Evolutionary conservation across 345 rosid species (phyloP).

Genomic region (Hibiscus syriacus): DNA sequence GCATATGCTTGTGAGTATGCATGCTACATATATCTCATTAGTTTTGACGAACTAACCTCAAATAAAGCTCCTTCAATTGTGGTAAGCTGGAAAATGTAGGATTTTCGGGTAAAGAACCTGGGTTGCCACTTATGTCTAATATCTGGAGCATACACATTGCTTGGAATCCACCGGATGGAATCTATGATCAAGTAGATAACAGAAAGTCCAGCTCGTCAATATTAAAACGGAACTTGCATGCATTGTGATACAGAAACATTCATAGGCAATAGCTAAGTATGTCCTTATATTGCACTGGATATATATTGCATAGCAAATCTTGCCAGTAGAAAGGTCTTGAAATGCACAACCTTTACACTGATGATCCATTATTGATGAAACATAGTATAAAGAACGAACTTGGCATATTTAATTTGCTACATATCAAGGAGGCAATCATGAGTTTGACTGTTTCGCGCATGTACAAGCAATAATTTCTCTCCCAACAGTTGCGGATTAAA

Average conservation of each 20-base stretch:
- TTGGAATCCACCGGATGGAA: slow-evolving; percentile 69
- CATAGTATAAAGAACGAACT: background rate
- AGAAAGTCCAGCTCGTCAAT: slow-evolving; percentile 12
- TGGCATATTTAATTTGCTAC: background rate
- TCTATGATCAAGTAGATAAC: slow-evolving; percentile 33
- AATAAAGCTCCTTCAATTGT: slow-evolving; percentile 73
- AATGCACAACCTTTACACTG: background rate
- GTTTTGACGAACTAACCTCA: slow-evolving; percentile 51
- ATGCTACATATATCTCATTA: background rate
- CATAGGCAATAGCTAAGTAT: background rate
- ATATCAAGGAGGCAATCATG: background rate
- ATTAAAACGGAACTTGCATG: background rate
- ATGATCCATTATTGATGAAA: background rate
- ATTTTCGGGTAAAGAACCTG: slow-evolving; percentile 40
- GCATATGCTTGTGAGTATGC: too few species aligned
- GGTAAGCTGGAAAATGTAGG: slow-evolving; percentile 60
- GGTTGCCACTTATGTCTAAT: slow-evolving; percentile 74
- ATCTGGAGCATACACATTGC: slow-evolving; percentile 62
- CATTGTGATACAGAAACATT: slow-evolving; percentile 15
- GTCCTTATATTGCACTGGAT: background rate
- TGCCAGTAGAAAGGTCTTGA: background rate
- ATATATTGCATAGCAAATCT: background rate
- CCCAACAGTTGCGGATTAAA: background rate
- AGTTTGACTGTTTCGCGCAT: background rate
- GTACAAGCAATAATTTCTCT: background rate